Base-by-base conservation (phyloP, 768 basidiomycete genomes). In the Mycena capillaripes region DNA sequence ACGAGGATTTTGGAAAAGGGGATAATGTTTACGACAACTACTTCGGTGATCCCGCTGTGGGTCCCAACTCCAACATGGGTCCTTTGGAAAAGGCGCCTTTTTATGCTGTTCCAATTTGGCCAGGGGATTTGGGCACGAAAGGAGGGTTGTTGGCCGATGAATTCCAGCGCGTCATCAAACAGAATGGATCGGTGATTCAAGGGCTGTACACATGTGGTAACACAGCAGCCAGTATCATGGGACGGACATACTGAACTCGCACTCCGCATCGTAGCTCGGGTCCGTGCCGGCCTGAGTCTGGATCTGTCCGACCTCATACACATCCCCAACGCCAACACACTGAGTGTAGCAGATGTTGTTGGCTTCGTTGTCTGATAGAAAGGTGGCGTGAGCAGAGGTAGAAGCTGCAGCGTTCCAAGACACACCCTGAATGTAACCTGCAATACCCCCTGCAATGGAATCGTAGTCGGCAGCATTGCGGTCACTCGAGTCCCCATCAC, bases 401-500 rank as follows among this genome's bases (percentile, higher is more conserved):
- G 32, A 34, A n/a, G 56, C 56, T 36, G 34, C 21, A 40, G 36
- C 56, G n/a, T 27, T n/a, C 36, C 23, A 38, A 40, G 19, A 58
- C 23, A 58, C n/a, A n/a, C 56, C 56, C 56, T 58, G 56, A 40
- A 58, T 58, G 34, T 58, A 58, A 58, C 56, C 56, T 36, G 56
- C 56, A 40, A 58, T 14, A 21, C 56, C 56, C 4, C 56, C 56
- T 36, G 56, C 30, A 38, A 58, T 36, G 36, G 56, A 34, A 58
- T 58, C 56, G 56, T 58, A 58, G 56, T 58, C 56, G 32, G 27
- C 29, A 25, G 56, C 27, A 17, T 58, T 58, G 30, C 32, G 56
- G 56, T 58, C 56, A 32, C 56, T 58, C 21, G 5, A 16, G 56
- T 36, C 56, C 36, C 56, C 56, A 16, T 44, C 42, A 44, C 42